A percentile compares a stretch with the other conserved stretches of the same genome.
These are phyloP conservation scores for Zalerion maritima DNA, from an alignment of 495 filamentous ascomycete genomes.

Conservation along the genomic window DNA sequence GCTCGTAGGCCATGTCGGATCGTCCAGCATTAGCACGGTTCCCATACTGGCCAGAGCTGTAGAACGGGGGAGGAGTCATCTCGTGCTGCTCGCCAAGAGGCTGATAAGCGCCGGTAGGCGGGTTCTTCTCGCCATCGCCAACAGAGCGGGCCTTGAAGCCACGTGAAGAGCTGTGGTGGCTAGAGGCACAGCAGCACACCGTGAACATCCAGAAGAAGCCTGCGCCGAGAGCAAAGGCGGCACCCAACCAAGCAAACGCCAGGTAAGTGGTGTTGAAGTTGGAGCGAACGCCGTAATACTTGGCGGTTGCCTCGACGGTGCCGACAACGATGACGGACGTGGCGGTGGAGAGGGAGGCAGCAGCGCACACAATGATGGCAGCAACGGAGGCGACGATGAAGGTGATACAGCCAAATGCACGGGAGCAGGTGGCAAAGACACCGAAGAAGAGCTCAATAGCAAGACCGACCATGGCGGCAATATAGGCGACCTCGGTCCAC, in stretches of 20 bases:
- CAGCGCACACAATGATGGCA: conserved; percentile 45
- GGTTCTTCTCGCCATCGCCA: conserved; percentile 33
- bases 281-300: conserved; percentile 50
- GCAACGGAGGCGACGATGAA: conserved; percentile 34
- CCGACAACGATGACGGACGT: conserved; percentile 49
- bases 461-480: conserved; percentile 53
- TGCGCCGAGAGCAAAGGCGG: conserved; percentile 55
- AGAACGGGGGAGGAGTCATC: too few relatives aligned
- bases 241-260: conserved; percentile 60
- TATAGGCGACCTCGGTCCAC: conserved; percentile 71
- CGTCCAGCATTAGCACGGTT: conserved; percentile 12
- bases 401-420: conserved; percentile 32
- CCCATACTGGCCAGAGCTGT: conserved; percentile 11
- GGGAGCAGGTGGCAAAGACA: conserved; percentile 47
- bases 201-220: conserved; percentile 81
- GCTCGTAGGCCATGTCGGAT: conserved; percentile 36
- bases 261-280: conserved; percentile 53
- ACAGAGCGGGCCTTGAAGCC: conserved; percentile 6
- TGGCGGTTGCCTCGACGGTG: conserved; percentile 46
- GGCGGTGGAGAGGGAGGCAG: conserved; percentile 45
- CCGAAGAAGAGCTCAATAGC: conserved; percentile 65
- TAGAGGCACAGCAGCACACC: conserved; percentile 68
- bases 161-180: conserved; percentile 15
- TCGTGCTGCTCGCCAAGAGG: conserved; percentile 24
- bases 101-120: conserved; percentile 26